Percentiles rank a stretch among this genome's conserved stretches.
These are phyloP conservation scores for Dianthus caryophyllus DNA, from an alignment of 148 eudicot species.

Conservation along the genomic window DNA sequence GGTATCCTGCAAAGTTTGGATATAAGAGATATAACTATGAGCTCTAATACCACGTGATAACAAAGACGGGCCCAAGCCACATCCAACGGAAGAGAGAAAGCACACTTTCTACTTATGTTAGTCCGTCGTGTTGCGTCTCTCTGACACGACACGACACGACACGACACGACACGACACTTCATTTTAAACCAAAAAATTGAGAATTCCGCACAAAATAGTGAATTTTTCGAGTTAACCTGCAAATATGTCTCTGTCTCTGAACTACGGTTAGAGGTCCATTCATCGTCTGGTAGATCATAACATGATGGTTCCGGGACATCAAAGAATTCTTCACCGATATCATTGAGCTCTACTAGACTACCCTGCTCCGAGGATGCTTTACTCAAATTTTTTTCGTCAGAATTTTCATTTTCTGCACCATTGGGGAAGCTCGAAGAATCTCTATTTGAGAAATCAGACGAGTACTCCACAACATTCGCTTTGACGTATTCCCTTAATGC, in stretches of 20 bases:
- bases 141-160: too few relatives aligned
- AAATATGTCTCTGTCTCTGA: slow-evolving; percentile 34
- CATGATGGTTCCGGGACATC: slow-evolving; percentile 62
- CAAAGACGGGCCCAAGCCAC: too few relatives aligned
- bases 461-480: slow-evolving; percentile 41
- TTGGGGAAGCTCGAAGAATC: slow-evolving; percentile 23
- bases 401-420: slow-evolving; percentile 17
- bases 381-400: slow-evolving; percentile 34
- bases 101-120: too few relatives aligned
- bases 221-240: slow-evolving; percentile 33
- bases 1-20: slow-evolving; percentile 35
- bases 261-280: slow-evolving; percentile 47
- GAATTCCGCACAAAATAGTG: too few relatives aligned
- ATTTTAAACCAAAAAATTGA: too few relatives aligned
- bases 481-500: slow-evolving; percentile 59
- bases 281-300: slow-evolving; percentile 47
- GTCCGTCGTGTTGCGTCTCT: too few relatives aligned
- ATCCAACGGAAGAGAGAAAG: too few relatives aligned
- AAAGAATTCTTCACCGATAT: slow-evolving; percentile 60
- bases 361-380: slow-evolving; percentile 41
- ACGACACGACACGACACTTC: too few relatives aligned
- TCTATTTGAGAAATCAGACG: slow-evolving; percentile 42
- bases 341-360: slow-evolving; percentile 48
- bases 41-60: too few relatives aligned
- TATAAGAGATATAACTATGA: too few relatives aligned